Conservation (phyloP, 1,139 yeast species). For the Geotrichum histeridarum region DNA sequence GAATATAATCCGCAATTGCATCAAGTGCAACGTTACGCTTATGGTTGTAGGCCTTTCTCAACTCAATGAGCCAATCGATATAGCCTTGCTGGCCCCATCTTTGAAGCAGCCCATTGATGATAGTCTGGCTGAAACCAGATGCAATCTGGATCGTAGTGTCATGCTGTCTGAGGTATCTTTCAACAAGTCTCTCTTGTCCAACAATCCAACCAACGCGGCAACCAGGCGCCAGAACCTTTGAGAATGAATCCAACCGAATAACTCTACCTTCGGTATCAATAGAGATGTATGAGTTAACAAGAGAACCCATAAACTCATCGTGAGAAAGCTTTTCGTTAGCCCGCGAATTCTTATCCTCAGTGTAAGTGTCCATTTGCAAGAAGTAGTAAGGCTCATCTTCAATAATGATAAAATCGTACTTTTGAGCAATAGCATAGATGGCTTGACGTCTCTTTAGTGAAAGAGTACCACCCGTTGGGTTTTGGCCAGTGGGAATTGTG, state of each 20-base stretch:
- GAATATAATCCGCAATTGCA: slow-evolving; percentile 56
- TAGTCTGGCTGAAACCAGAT: slow-evolving; percentile 75
- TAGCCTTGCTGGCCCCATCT: slow-evolving; percentile 75
- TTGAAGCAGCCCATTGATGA: slow-evolving; percentile 56
- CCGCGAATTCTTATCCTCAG: slow-evolving; percentile 39
- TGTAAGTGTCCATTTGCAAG: slow-evolving; percentile 76
- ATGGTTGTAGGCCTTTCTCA: slow-evolving; percentile 73
- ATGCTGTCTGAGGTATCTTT: slow-evolving; percentile 64
- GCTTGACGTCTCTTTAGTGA: slow-evolving; percentile 64
- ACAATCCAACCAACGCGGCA: slow-evolving; percentile 86
- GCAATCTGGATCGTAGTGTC: slow-evolving; percentile 82
- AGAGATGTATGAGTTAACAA: slow-evolving; percentile 74
- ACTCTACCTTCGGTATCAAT: slow-evolving; percentile 88
- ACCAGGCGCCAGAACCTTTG: slow-evolving; percentile 93
- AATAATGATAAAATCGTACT: slow-evolving; percentile 71
- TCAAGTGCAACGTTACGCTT: slow-evolving; percentile 76
- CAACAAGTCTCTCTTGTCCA: slow-evolving; percentile 62
- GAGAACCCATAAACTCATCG: slow-evolving; percentile 55
- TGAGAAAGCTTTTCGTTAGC: slow-evolving; percentile 29
- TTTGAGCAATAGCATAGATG: slow-evolving; percentile 65
- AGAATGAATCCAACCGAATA: slow-evolving; percentile 80
- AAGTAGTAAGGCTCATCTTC: slow-evolving; percentile 96
- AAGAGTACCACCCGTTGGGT: slow-evolving; percentile 86
- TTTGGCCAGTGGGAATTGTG: slow-evolving; percentile 89
- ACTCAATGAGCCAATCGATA: slow-evolving; percentile 81